Evolutionary conservation across 768 basidiomycete genomes (phyloP).

Genomic region (Calocera viscosa): DNA sequence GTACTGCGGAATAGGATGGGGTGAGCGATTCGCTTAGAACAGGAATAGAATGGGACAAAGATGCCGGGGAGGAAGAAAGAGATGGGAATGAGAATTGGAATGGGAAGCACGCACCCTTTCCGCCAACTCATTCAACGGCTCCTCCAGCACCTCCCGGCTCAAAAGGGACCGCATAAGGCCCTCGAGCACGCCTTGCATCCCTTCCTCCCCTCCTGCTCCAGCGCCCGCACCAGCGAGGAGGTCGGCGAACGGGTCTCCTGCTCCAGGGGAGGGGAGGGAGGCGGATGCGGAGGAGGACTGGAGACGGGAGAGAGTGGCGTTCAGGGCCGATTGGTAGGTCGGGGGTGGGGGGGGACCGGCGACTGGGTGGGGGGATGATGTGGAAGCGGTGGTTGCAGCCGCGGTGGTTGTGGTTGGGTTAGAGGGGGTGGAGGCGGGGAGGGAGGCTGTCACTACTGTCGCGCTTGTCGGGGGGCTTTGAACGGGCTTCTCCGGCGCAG

Average conservation of each 20-base stretch:
- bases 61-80: neutral
- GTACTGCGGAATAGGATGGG: neutral
- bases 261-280: neutral
- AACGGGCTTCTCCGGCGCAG: no score
- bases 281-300: neutral
- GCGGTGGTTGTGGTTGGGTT: neutral
- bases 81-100: neutral
- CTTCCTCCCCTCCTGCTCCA: neutral
- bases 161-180: neutral
- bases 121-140: neutral
- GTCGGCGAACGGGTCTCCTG: neutral
- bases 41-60: neutral
- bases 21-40: no score
- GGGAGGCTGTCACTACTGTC: no score
- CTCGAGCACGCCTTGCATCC: neutral
- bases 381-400: neutral
- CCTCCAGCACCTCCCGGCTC: neutral
- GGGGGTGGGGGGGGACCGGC: neutral
- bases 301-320: neutral
- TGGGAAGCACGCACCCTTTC: neutral
- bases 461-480: neutral
- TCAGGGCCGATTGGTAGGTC: neutral
- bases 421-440: neutral
- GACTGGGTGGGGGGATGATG: neutral
- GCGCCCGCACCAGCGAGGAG: neutral